These are phyloP conservation scores for Dryas drummondii DNA, from an alignment of 306 rosid species.

Conservation along the genomic window DNA sequence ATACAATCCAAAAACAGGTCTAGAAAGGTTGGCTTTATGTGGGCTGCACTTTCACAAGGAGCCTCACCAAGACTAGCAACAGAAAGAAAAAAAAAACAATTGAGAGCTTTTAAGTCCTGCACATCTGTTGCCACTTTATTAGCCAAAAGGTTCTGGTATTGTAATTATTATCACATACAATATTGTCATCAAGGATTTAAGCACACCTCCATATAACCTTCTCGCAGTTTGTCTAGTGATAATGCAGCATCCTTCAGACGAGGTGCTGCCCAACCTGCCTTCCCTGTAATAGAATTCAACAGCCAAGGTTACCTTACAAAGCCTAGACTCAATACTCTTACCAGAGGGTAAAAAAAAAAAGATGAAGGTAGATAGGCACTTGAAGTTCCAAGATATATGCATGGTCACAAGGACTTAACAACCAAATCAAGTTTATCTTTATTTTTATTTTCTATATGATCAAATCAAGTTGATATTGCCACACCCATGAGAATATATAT, in stretches of 20 bases:
- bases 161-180: neutral
- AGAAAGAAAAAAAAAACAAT: neutral
- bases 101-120: neutral
- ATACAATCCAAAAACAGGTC: neutral
- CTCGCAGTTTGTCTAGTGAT: conserved; percentile 78
- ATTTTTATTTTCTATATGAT: neutral
- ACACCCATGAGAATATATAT: neutral
- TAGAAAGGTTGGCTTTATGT: neutral
- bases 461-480: neutral
- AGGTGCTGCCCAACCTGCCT: conserved; percentile 90
- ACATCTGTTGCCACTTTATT: neutral
- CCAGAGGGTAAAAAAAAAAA: neutral
- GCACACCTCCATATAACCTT: conserved; percentile 85
- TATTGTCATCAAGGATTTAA: conserved; percentile 11
- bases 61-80: neutral
- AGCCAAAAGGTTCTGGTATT: neutral
- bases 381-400: neutral
- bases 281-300: conserved; percentile 51
- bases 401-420: neutral
- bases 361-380: neutral
- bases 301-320: conserved; percentile 9
- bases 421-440: conserved; percentile 12
- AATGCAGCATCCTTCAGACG: conserved; percentile 87
- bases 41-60: neutral
- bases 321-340: neutral